Evolutionary conservation across 2,329 filamentous ascomycete species (phyloP).

Genomic region (Fusarium sp.): DNA sequence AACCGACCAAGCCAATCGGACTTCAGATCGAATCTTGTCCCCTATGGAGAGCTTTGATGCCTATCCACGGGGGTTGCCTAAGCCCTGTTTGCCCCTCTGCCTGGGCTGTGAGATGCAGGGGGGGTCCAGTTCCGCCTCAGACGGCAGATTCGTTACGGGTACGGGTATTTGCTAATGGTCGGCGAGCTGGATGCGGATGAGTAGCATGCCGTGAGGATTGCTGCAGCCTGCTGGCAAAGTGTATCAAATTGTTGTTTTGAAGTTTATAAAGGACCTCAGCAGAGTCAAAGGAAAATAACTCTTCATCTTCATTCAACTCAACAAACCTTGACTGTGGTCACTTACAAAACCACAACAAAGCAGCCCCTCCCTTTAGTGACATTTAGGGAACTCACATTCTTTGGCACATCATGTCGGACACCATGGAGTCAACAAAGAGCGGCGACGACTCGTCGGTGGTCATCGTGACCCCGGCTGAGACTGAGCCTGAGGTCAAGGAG

Average conservation of each 20-base stretch:
- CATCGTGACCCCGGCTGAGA: conserved; percentile 38
- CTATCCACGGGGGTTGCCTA: conserved; percentile 2
- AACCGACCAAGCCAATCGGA: background rate
- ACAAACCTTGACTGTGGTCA: background rate
- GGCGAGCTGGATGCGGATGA: conserved; percentile 23
- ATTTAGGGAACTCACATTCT: too few relatives aligned
- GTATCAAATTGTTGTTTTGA: background rate
- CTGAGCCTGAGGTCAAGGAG: conserved; percentile 27
- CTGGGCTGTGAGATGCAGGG: conserved; percentile 19
- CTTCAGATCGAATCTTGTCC: background rate
- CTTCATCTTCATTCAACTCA: background rate
- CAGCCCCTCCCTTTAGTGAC: too few relatives aligned
- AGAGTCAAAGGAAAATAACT: background rate
- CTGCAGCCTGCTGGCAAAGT: conserved; percentile 4
- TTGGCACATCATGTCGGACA: conserved; percentile 21
- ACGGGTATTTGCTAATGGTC: background rate
- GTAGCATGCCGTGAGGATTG: conserved; percentile 19
- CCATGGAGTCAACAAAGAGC: conserved; percentile 38
- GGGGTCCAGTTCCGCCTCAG: background rate
- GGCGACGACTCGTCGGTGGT: conserved; percentile 38
- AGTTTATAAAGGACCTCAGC: conserved; percentile 12
- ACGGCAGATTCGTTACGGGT: background rate
- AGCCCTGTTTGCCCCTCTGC: conserved; percentile 13
- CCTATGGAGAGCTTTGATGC: background rate
- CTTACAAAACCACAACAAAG: background rate